Base-by-base conservation (phyloP, 2,329 filamentous ascomycete species). In the Trichoderma harzianum region DNA sequence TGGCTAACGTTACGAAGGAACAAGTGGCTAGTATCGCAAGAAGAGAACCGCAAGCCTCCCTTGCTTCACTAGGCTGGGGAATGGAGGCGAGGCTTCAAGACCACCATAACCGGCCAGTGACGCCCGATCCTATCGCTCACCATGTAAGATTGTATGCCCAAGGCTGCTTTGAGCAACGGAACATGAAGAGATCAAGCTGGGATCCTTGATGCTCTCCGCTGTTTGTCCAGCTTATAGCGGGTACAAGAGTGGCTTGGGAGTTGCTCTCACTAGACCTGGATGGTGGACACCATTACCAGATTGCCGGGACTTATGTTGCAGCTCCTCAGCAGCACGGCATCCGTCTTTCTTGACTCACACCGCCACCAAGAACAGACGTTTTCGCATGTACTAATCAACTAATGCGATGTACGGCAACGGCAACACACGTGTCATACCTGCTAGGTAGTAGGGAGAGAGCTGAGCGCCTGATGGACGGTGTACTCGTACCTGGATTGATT, bases 251-350 rank as follows among this genome's bases (percentile, higher is more conserved):
- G 64, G 32, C 64, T 58, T 67, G 32, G 32, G 30, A 24, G 57
- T 53, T 69, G 39, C 24, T 60, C 34, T 68, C 53, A 47, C 65
- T 68, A 26, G 65, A 11, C 55, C 70, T 68, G 57, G 64, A 62
- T 55, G 47, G 57, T 60, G 66, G 51, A 70, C 71, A 72, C 71
- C 71, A 72, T 72, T 61, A 72, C 71, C 71, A 72, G 71, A 72
- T 72, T 72, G 21, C 60, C 71, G 71, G 71, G 71, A 72, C 58
- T 70, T 39, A 62, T 72, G 71, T 70, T 70, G 71, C 71, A 72
- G 61, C 71, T 72, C 16, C 62, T 68, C 16, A 68, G 58, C 66
- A 64, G 60, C 57, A 70, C 60, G 60, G 68, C 58, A 72, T 68
- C 64, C 58, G 34, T 34, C 47, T 32, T 21, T 18, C n/a, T 68